A percentile compares a stretch with the other conserved stretches of the same genome.
Conservation (phyloP, 768 basidiomycete species). For the Amanita pseudoporphyria region DNA sequence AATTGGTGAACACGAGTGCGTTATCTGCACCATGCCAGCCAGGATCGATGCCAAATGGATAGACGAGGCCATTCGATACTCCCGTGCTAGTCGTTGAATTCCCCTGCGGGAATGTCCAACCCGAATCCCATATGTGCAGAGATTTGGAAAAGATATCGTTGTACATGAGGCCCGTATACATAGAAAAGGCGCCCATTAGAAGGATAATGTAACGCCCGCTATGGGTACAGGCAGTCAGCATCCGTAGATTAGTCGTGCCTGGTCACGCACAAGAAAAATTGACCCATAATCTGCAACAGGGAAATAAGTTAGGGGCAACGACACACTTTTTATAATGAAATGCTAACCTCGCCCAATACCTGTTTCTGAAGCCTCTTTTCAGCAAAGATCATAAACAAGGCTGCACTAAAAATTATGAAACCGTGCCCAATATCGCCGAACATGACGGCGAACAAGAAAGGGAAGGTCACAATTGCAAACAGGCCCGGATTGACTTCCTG, state of each 20-base stretch:
- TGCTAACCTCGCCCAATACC: constrained; percentile 64
- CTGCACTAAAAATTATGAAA: constrained; percentile 66
- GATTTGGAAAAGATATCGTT: constrained; percentile 98
- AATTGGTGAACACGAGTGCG: constrained; percentile 88
- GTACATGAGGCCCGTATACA: constrained; percentile 96
- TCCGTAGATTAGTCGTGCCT: neutral
- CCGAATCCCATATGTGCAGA: constrained; percentile 79
- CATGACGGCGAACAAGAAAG: constrained; percentile 99
- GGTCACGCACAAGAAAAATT: constrained; percentile 81
- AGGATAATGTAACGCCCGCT: constrained; percentile 98
- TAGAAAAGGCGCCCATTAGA: constrained; percentile 94
- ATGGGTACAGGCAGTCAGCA: constrained; percentile 12
- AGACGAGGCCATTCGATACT: constrained; percentile 55
- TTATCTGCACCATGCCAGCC: constrained; percentile 94
- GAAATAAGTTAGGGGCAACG: constrained; percentile 7
- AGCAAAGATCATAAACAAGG: constrained; percentile 75
- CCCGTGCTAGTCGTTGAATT: constrained; percentile 37
- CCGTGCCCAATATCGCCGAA: constrained; percentile 99
- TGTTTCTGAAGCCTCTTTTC: constrained; percentile 72
- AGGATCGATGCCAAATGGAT: constrained; percentile 92
- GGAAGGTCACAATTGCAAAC: constrained; percentile 89
- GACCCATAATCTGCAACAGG: constrained; percentile 59
- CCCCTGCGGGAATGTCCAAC: constrained; percentile 66
- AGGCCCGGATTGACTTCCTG: constrained; percentile 97
- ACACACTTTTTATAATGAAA: neutral